Percentiles rank a stretch among this genome's conserved stretches.
phyloP scores from a whole-genome alignment of 257 asterid species.

The Striga asiatica region DNA sequence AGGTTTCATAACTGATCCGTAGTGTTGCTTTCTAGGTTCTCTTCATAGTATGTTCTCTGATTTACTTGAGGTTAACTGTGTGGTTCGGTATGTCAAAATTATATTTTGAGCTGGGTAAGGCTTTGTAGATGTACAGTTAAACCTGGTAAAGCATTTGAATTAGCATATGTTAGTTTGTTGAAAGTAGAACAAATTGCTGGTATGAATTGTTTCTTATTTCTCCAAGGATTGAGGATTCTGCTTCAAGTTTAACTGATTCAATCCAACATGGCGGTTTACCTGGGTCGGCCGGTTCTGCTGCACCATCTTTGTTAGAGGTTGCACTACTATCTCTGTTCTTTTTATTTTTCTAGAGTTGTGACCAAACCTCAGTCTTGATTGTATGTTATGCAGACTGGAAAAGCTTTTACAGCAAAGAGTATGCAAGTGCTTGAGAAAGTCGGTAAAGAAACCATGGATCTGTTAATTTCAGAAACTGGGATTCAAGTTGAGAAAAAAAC shows the following conservation, averaged over 20 bases:
- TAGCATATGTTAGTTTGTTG: no score
- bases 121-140: no score
- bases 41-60: not conserved
- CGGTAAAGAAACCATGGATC: slow-evolving; percentile 95
- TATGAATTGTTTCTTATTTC: slow-evolving; percentile 15
- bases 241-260: slow-evolving; percentile 58
- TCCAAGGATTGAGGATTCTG: slow-evolving; percentile 76
- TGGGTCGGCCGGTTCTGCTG: slow-evolving; percentile 47
- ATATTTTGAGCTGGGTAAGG: no score
- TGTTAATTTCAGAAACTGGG: slow-evolving; percentile 80
- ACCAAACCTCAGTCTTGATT: slow-evolving; percentile 15
- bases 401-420: slow-evolving; percentile 78
- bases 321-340: slow-evolving; percentile 3
- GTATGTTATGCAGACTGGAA: slow-evolving; percentile 55
- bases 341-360: not conserved
- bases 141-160: no score
- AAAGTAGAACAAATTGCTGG: no score
- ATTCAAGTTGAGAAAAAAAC: slow-evolving; percentile 42
- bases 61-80: not conserved
- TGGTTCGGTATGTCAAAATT: no score
- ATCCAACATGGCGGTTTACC: slow-evolving; percentile 61
- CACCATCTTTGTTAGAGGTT: slow-evolving; percentile 86
- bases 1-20: not conserved
- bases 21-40: not conserved
- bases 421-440: slow-evolving; percentile 90